phyloP scores from a whole-genome alignment of 371 early-diverging fungal genomes.

The Sporodiniella umbellata region DNA sequence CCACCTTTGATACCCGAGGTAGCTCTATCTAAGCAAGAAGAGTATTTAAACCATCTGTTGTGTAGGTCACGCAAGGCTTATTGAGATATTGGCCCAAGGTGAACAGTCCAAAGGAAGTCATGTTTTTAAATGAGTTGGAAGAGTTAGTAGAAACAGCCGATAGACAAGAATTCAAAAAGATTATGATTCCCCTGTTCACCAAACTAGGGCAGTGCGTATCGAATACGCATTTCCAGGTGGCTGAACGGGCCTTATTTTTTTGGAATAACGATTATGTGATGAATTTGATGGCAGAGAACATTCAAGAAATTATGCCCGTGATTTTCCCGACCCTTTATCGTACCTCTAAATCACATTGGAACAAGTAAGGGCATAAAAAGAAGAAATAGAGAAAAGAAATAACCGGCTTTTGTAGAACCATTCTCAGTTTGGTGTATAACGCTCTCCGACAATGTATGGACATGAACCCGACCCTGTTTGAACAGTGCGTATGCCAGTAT shows the following conservation, averaged over 20 bases:
- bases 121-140: slow-evolving; percentile 96
- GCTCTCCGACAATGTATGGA: slow-evolving; percentile 95
- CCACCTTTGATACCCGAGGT: slow-evolving; percentile 85
- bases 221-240: slow-evolving; percentile 96
- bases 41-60: neutral
- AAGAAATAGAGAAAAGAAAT: neutral
- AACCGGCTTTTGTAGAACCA: slow-evolving; percentile 58
- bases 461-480: slow-evolving; percentile 90
- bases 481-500: slow-evolving; percentile 85
- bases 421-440: slow-evolving; percentile 91
- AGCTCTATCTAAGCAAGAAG: neutral
- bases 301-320: slow-evolving; percentile 84
- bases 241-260: slow-evolving; percentile 93
- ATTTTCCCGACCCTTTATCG: slow-evolving; percentile 89
- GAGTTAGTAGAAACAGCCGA: slow-evolving; percentile 94
- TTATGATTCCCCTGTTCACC: slow-evolving; percentile 88
- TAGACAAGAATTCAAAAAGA: slow-evolving; percentile 81
- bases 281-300: slow-evolving; percentile 88
- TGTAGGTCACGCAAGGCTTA: slow-evolving; percentile 78
- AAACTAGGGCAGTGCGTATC: slow-evolving; percentile 92
- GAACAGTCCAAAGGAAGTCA: slow-evolving; percentile 96
- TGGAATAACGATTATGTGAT: slow-evolving; percentile 98
- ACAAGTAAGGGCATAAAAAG: slow-evolving; percentile 59
- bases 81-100: slow-evolving; percentile 97
- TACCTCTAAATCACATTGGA: slow-evolving; percentile 96